Evolutionary conservation across 148 eudicot genomes (phyloP), one percentile per base, ranked within the genome.

Genomic region (Persicaria tinctoria): DNA sequence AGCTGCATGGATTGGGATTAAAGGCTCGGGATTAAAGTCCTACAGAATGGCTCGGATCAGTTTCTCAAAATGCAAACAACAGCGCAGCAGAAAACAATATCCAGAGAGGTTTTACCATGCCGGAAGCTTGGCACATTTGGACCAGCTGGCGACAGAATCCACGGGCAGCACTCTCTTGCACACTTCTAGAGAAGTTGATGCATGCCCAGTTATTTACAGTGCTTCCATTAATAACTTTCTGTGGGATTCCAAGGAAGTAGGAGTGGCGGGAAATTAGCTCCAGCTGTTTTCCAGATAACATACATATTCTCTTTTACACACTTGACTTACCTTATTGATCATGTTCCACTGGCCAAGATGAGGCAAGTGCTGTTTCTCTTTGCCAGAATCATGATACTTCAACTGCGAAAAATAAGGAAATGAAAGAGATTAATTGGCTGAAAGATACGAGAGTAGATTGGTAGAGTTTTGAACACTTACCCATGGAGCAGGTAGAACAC

Each of bases 261-360:
- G 54, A 51, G 54, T 51, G 54, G 54, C 3, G 13, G 2, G 3
- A 32, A 32, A 32, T 32, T 32, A 32, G 41, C 41, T 51, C 54
- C 54, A 51, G 54, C 11, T 51, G 54, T 51, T 51, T 12, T 73
- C 63, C 71, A 14, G 48, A 18, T 17, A 8, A 11, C 1, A 27
- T 20, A 73, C 16, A 51, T 8, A 51, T 51, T 51, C 13, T 51
- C 54, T 10, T 11, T 51, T 51, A 4, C 16, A 51, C 11, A 51
- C 14, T 68, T 5, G 57, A 41, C 62, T 32, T 83, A 84, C 94
- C 91, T 90, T 90, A 78, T 90, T 90, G 54, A 82, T 78, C 94
- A 90, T 90, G 69, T 86, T 90, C 94, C 94, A 90, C 76, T 90
- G 94, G 69, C 94, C 94, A 74, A 84, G 87, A 75, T 88, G 87